phyloP scores from a whole-genome alignment of 441 rosid genomes.

The Erysimum cheiri region DNA sequence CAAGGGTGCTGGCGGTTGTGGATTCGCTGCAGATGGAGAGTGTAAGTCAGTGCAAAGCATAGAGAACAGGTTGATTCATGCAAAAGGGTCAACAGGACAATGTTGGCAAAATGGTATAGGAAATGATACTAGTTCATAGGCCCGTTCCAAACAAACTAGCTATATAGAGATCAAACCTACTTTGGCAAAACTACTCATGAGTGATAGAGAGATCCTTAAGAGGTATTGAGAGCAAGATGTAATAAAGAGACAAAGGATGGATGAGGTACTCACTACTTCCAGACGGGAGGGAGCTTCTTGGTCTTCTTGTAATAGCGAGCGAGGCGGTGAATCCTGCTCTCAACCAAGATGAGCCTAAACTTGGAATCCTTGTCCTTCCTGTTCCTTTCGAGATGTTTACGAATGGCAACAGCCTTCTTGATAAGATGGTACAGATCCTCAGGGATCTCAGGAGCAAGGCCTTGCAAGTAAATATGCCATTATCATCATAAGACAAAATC shows the following conservation, averaged over 20 bases:
- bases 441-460: conserved; percentile 75
- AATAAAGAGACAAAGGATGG: neutral
- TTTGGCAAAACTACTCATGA: neutral
- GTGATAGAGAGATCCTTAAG: neutral
- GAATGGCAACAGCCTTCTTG: conserved; percentile 77
- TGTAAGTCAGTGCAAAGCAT: neutral
- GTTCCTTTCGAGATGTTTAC: conserved; percentile 77
- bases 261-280: conserved; percentile 63
- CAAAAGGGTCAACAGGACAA: neutral
- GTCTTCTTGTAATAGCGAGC: conserved; percentile 84
- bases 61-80: neutral
- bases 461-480: conserved; percentile 29
- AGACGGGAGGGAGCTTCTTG: conserved; percentile 83
- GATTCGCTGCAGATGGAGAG: conserved; percentile 63
- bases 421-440: conserved; percentile 78
- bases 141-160: neutral
- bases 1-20: conserved; percentile 90
- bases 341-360: conserved; percentile 70
- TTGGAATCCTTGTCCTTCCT: conserved; percentile 78
- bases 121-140: neutral
- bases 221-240: neutral
- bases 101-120: neutral
- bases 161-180: neutral
- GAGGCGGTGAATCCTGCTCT: conserved; percentile 79
- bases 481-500: neutral